These are phyloP conservation scores for Chaetomium tenue DNA, from an alignment of 495 filamentous ascomycete genomes.

Conservation along the genomic window DNA sequence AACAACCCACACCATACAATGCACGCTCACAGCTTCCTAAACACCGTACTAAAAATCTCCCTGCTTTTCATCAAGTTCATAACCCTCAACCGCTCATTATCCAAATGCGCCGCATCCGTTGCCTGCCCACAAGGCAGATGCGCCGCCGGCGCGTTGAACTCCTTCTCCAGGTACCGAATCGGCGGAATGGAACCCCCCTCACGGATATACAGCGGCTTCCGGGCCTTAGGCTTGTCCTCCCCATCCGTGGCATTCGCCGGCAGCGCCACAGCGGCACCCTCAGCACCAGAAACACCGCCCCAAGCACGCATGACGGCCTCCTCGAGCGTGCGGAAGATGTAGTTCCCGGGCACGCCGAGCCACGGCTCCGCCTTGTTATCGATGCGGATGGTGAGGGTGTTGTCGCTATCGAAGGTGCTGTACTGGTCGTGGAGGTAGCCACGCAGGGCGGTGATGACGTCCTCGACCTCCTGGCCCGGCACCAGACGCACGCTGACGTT, in stretches of 20 bases:
- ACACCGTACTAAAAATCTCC: conserved; percentile 87
- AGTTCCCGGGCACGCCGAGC: conserved; percentile 87
- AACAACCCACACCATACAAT: background rate
- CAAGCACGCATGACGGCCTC: conserved; percentile 82
- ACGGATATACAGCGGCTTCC: conserved; percentile 80
- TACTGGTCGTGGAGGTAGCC: conserved; percentile 71
- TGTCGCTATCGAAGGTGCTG: conserved; percentile 67
- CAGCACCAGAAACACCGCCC: conserved; percentile 31
- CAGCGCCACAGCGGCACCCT: conserved; percentile 3
- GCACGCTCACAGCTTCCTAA: conserved; percentile 47
- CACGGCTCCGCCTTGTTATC: conserved; percentile 93
- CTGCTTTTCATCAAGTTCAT: conserved; percentile 86
- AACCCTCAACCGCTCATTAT: conserved; percentile 86
- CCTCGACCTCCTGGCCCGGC: conserved; percentile 79
- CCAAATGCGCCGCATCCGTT: conserved; percentile 89
- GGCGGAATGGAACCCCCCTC: conserved; percentile 94
- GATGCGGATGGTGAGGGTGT: conserved; percentile 76
- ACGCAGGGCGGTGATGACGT: conserved; percentile 65
- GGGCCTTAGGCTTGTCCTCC: conserved; percentile 32
- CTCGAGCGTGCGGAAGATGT: conserved; percentile 86
- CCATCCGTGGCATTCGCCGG: conserved; percentile 24
- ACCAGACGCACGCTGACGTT: conserved; percentile 88
- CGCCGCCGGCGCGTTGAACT: conserved; percentile 87
- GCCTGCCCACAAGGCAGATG: conserved; percentile 94
- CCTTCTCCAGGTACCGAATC: conserved; percentile 91